Base-by-base conservation (phyloP, 192 early-diverging fungal species). In the Entomortierella chlamydospora region DNA sequence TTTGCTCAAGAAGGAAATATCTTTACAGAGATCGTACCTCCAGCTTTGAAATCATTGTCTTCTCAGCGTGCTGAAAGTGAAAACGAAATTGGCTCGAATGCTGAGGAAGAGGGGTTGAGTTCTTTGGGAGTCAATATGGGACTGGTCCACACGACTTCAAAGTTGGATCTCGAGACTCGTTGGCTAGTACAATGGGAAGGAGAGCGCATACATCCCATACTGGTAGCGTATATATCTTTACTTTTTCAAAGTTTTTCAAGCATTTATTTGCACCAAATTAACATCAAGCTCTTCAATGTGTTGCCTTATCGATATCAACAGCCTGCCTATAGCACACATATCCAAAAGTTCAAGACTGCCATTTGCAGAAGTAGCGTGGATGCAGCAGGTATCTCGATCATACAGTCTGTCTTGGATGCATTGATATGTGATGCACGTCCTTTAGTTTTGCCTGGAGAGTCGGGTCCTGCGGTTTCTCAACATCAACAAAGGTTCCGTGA, bases 101-200 rank as follows among this genome's bases (percentile, higher is more conserved):
- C 12, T n/a, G 63, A 34, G 57, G 52, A n/a, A n/a, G n/a, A 70
- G 5, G 51, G 47, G 29, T 11, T 50, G 9, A 70, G 57, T 26
- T 60, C 68, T 37, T 18, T 25, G 12, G 47, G 67, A 33, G 62
- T 70, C n/a, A 64, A 64, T n/a, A 79, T 79, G 67, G 47, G 68
- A 3, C 62, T 79, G 13, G 62, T 79, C 26, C 67, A 79, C 26
- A 64, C 76, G 41, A 79, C 76, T 0, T 55, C 57, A 13, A 70
- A 39, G 18, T 49, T 79, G 22, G 76, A 79, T 34, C 29, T 79
- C 13, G 68, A 79, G 63, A 79, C 76, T 9, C 67, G 76, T 0
- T 79, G 76, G 76, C 67, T 79, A 8, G 68, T 69, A 20, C 76
- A 79, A 31, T 79, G 76, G 76, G 68, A 79, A 23, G 68, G 68